Base-by-base conservation (phyloP, 2,329 filamentous ascomycete genomes). In the Stromatinia cepivora region DNA sequence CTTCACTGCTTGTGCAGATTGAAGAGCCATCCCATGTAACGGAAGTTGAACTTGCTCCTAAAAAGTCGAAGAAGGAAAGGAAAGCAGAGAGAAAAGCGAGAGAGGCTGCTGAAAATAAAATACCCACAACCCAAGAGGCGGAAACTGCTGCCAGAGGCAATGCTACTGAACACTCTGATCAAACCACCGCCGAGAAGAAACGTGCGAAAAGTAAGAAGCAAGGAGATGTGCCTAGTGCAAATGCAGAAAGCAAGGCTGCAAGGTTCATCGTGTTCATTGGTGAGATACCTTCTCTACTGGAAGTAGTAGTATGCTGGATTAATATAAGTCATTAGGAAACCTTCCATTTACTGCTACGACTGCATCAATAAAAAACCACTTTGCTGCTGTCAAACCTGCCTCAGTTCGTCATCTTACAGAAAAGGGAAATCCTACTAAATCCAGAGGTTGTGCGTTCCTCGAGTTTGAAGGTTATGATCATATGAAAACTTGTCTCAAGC, bases 401-500 rank as follows among this genome's bases (percentile, higher is more conserved):
- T 85, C 86, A 2, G 84, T 95, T 63, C 92, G 94, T 31, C 89
- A 92, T 71, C 87, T 92, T 61, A 92, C 89, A 66, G 86, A 91
- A 76, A 88, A 88, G 74, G 82, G 83, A 67, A 83, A 88, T 72
- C 84, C 86, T 17, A 84, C 83, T 67, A 87, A 88, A 73, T 90
- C 87, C 77, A 90, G 90, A 74, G 92, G 93, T 48, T 90, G 91
- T 76, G 93, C 92, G 8, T 97, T 97, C 80, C 84, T 98, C 75
- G 94, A 98, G 80, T 98, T 97, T 78, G 88, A 88, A 73, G 86
- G 88, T 74, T 96, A 90, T 81, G 91, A 94, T 80, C 88, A 91
- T 78, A 96, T 97, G 93, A 92, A 96, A 84, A 95, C 92, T 45
- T 97, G 93, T 78, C 84, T 98, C 71, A 92, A 94, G 80, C 88